phyloP scores from a whole-genome alignment of 2,329 filamentous ascomycete genomes.

The Xylariaceae sp. region DNA sequence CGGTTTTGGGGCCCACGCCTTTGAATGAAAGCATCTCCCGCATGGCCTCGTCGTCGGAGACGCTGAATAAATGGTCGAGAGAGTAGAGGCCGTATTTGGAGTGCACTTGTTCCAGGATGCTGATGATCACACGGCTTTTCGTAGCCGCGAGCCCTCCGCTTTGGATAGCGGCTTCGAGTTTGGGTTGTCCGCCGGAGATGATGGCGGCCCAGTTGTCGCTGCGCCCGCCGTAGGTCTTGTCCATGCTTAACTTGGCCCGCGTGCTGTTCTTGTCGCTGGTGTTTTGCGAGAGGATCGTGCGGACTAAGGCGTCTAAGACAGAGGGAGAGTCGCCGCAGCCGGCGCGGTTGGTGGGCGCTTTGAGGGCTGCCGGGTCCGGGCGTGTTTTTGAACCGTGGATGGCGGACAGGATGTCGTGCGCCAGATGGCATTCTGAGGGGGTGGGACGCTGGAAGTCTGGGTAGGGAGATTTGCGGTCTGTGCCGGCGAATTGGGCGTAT shows the following conservation, averaged over 20 bases:
- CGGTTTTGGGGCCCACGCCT: constrained; percentile 53
- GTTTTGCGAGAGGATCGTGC: constrained; percentile 51
- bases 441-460: constrained; percentile 65
- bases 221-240: constrained; percentile 39
- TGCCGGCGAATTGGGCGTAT: constrained; percentile 35
- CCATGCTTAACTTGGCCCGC: constrained; percentile 52
- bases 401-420: constrained; percentile 60
- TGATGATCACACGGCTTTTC: constrained; percentile 71
- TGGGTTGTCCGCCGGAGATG: constrained; percentile 35
- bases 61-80: constrained; percentile 45
- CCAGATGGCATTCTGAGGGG: constrained; percentile 61
- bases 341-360: constrained; percentile 57
- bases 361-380: constrained; percentile 48
- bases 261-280: constrained; percentile 54
- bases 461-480: constrained; percentile 54
- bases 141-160: constrained; percentile 65
- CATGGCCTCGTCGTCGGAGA: constrained; percentile 45
- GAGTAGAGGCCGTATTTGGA: constrained; percentile 39
- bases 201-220: constrained; percentile 43
- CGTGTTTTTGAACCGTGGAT: constrained; percentile 62
- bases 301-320: constrained; percentile 49
- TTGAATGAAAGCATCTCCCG: constrained; percentile 46
- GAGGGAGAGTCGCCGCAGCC: constrained; percentile 54
- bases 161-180: constrained; percentile 59
- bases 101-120: constrained; percentile 62